Base-by-base conservation (phyloP, 2,329 filamentous ascomycete species). In the Pyrenophora seminiperda region DNA sequence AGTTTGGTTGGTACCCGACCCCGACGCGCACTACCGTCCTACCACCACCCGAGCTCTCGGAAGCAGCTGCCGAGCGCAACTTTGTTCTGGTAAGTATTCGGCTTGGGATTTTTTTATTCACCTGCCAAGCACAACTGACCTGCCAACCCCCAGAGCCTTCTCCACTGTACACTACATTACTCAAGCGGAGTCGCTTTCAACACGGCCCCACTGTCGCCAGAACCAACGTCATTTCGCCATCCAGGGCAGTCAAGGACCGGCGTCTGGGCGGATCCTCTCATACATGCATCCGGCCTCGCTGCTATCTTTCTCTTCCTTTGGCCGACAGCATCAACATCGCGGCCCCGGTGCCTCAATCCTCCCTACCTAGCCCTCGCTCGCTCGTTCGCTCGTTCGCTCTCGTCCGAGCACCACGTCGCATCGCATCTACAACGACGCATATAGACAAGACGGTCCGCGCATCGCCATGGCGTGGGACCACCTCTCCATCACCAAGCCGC, bases 401-500 rank as follows among this genome's bases (percentile, higher is more conserved):
- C 39, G 46, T 38, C 51, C 15, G 56, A 57, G 58, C 53, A 13
- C 13, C 14, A 34, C 17, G 11, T 10, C 27, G 9, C 18, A 47
- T 15, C 38, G 27, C 15, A 47, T 18, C 18, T 22, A 18, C 5
- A 5, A 34, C 27, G 22, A 37, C 43, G 50, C 29, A 43, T 32
- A 46, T 42, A 54, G 30, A 54, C 29, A 37, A 42, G 29, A 30
- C 40, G 31, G 43, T 32, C n/a, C 36, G 27, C 47, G 33, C 44
- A 27, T 53, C 61, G 61, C 34, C 48, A 91, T 91, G 88, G 86
- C 86, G 55, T 92, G 89, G 89, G 82, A 87, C 39, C 88, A 92
- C 63, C 81, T 93, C 44, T 86, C 86, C 54, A 87, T 97, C 78
- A 97, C 95, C 76, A 89, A 88, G 80, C 90, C 94, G 67, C 94